Evolutionary conservation across 1,139 yeast genomes (phyloP).

Genomic region (Geotrichum histeridarum): DNA sequence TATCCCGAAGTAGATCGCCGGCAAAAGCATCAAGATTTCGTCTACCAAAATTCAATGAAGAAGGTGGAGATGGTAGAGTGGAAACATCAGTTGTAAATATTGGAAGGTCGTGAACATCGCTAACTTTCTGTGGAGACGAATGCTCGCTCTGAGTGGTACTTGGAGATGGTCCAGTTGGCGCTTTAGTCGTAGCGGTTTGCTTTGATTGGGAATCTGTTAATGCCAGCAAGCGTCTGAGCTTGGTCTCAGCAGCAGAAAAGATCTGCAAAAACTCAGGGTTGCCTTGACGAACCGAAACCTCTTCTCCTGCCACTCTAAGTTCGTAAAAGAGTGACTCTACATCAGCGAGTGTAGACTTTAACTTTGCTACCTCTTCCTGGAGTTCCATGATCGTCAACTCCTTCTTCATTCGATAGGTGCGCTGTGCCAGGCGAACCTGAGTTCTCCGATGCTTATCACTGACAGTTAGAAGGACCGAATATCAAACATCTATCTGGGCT

Average conservation of each 20-base stretch:
- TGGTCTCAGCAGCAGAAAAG: conserved; percentile 13
- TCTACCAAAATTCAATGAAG: too few relatives aligned
- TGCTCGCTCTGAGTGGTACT: too few relatives aligned
- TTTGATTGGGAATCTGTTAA: conserved; percentile 4
- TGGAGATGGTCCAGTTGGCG: too few relatives aligned
- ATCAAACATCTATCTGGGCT: background rate
- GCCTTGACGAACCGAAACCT: conserved; percentile 18
- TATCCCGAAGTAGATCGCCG: too few relatives aligned
- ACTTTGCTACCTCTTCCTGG: conserved; percentile 1
- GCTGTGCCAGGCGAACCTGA: conserved; percentile 18
- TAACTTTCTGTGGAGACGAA: too few relatives aligned
- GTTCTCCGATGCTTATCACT: conserved; percentile 6
- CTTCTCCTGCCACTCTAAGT: conserved; percentile 18
- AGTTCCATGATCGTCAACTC: conserved; percentile 10
- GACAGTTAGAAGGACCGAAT: background rate
- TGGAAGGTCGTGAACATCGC: too few relatives aligned
- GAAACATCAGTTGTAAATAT: too few relatives aligned
- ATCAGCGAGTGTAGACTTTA: conserved; percentile 8
- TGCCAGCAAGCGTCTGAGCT: conserved; percentile 13
- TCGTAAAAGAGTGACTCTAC: conserved; percentile 14
- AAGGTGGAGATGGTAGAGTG: too few relatives aligned
- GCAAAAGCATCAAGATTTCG: too few relatives aligned
- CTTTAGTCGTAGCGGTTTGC: background rate
- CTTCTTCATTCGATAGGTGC: conserved; percentile 16
- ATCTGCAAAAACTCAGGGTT: conserved; percentile 17